Evolutionary conservation across 1,139 yeast species (phyloP), one percentile per base, ranked within the genome.

Genomic region (Meyerozyma guilliermondii): DNA sequence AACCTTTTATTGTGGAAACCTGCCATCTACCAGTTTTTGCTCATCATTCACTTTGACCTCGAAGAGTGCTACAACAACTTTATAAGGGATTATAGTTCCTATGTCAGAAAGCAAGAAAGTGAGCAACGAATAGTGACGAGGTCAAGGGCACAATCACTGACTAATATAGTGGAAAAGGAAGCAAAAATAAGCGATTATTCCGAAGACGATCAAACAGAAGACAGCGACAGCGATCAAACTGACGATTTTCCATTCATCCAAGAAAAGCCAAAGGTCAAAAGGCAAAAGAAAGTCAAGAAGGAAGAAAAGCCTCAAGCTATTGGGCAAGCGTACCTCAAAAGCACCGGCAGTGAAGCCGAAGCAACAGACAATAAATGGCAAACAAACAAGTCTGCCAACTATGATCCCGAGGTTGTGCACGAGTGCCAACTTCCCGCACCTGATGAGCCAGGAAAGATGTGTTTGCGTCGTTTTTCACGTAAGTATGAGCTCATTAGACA

Each of bases 401-500:
- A 72, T 49, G 77, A 72, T 49, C 77, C 78, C 2, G 78, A 72
- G 48, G 77, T 72, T 4, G 65, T 71, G 1, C 78, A 72, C 48
- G 78, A 72, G 51, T 72, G 78, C 53, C 76, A 70, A 49, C 57
- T 72, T 27, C 70, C 77, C 2, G 68, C 75, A 1, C 68, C 77
- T 7, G 78, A 72, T 48, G 73, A 67, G 40, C 71, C 74, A 4
- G 62, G 83, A 39, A 71, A 75, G 50, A 74, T 80, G 41, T 91
- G 98, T 61, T 69, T 80, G 51, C 87, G 95, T 55, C 78, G 85
- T 49, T 92, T 92, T 60, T 88, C 97, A 14, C 77, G 98, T 54
- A 95, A 96, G 27, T 92, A 92, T 58, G 98, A 92, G 66, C 74
- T 92, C 56, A 85, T 91, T 26, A 79, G 98, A 55, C 98, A 92